Conservation (phyloP, 192 early-diverging fungal species). For the Haplosporangium gracile region DNA sequence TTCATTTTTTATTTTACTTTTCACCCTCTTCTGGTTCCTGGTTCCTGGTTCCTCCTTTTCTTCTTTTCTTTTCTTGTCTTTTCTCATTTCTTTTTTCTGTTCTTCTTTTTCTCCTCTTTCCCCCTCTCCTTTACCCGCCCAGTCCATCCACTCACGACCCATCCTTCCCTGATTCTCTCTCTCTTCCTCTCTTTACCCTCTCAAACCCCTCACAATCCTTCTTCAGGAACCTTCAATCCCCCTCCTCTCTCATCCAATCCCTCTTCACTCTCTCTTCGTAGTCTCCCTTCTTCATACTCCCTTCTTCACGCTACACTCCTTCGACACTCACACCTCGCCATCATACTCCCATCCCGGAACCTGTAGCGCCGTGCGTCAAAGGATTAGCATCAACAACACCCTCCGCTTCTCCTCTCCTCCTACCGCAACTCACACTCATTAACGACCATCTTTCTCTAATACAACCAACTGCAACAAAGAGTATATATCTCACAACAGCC, state of each 20-base stretch:
- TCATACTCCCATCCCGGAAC: not conserved
- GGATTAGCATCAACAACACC: not conserved
- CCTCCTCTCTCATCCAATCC: not conserved
- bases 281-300: not conserved
- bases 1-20: not conserved
- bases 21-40: not conserved
- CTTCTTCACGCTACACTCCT: not conserved
- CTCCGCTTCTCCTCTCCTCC: not conserved
- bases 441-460: not conserved
- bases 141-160: not conserved
- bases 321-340: not conserved
- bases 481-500: not conserved
- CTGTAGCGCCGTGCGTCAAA: not conserved
- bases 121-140: not conserved
- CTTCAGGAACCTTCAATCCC: not conserved
- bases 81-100: not conserved
- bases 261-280: not conserved
- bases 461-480: not conserved
- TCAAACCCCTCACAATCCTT: conserved; percentile 1
- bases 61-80: not conserved
- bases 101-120: conserved; percentile 4
- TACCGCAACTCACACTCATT: not conserved
- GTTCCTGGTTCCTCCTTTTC: not conserved
- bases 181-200: not conserved
- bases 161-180: not conserved